A percentile compares a stretch with the other conserved stretches of the same genome.
phyloP scores from a whole-genome alignment of 2,329 filamentous ascomycete genomes.

The Aureobasidium sp. region DNA sequence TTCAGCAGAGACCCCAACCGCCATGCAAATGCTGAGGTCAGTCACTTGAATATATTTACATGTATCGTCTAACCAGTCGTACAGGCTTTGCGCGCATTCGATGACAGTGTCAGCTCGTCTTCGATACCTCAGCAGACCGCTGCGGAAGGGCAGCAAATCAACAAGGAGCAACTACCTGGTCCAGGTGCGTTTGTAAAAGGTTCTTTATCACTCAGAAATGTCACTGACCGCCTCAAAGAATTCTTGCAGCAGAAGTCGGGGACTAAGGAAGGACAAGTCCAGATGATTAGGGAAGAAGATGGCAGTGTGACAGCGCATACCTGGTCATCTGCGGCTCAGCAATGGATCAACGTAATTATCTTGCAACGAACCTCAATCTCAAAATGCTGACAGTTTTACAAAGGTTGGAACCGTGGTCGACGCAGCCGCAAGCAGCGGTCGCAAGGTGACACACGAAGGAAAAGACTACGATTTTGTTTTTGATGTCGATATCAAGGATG shows the following conservation, averaged over 20 bases:
- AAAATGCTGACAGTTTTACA: background rate
- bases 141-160: slow-evolving; percentile 56
- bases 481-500: slow-evolving; percentile 92
- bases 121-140: slow-evolving; percentile 83
- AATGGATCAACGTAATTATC: slow-evolving; percentile 18
- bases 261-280: slow-evolving; percentile 92
- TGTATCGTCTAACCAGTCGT: background rate
- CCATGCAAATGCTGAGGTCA: slow-evolving; percentile 54
- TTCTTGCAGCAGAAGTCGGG: slow-evolving; percentile 76
- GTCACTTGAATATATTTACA: background rate
- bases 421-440: slow-evolving; percentile 70
- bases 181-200: slow-evolving; percentile 37
- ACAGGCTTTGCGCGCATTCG: slow-evolving; percentile 37
- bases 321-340: slow-evolving; percentile 59
- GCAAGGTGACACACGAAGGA: slow-evolving; percentile 58
- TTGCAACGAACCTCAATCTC: background rate
- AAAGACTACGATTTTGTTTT: slow-evolving; percentile 95
- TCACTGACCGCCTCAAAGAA: slow-evolving; percentile 38
- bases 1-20: slow-evolving; percentile 69
- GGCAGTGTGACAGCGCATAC: slow-evolving; percentile 79
- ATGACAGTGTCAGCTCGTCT: slow-evolving; percentile 72
- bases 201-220: background rate
- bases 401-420: slow-evolving; percentile 93
- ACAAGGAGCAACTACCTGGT: slow-evolving; percentile 86
- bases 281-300: slow-evolving; percentile 79